phyloP scores from a whole-genome alignment of 306 rosid species.

The Lathyrus aphaca region DNA sequence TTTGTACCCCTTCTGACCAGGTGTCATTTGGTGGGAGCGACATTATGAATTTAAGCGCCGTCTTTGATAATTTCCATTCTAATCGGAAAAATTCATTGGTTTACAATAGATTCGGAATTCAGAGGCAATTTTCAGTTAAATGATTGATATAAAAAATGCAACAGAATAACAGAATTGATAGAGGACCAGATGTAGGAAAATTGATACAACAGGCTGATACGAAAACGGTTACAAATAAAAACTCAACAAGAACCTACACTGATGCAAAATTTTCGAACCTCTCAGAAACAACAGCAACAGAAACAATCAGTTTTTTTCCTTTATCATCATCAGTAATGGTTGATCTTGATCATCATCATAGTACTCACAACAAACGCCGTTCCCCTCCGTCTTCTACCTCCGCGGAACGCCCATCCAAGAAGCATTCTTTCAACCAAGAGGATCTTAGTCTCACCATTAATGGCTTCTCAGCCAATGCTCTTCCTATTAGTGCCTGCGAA shows the following conservation, averaged over 20 bases:
- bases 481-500: conserved; percentile 22
- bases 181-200: too few relatives aligned
- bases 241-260: not conserved
- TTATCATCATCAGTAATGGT: not conserved
- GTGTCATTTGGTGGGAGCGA: too few relatives aligned
- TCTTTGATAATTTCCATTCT: too few relatives aligned
- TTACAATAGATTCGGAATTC: too few relatives aligned
- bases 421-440: conserved; percentile 29
- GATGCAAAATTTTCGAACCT: not conserved
- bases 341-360: not conserved
- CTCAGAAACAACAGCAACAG: not conserved
- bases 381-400: conserved; percentile 1
- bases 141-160: too few relatives aligned
- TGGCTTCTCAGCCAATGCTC: conserved; percentile 42
- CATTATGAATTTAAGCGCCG: too few relatives aligned
- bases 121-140: too few relatives aligned
- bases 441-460: not conserved
- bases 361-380: conserved; percentile 32
- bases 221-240: too few relatives aligned
- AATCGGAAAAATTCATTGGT: too few relatives aligned
- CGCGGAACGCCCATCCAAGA: conserved; percentile 37
- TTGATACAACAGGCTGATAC: too few relatives aligned
- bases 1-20: too few relatives aligned
- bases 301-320: not conserved
- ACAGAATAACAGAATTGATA: too few relatives aligned